Base-by-base conservation (phyloP, 352 stramenopile species). In the Poterioochromonas sp. region DNA sequence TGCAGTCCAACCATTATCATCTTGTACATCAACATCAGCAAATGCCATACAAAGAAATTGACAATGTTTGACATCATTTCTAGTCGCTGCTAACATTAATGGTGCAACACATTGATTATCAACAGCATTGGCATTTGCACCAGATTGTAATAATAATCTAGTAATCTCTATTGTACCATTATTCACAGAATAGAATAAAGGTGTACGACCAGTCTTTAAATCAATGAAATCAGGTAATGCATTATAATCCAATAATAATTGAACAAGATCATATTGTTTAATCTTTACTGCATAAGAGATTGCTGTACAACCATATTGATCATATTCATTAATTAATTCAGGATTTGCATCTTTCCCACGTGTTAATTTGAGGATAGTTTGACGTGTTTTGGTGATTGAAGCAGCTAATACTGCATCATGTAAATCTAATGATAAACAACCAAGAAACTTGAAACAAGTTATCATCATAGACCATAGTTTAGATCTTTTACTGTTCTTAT, bases 1-100 rank as follows among this genome's bases (percentile, higher is more conserved):
- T 54, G 71, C 71, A 47, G 43, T 78, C 71, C 71, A 78, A 35
- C 71, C 71, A 53, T 78, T 37, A 49, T 69, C 32, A 29, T 78
- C 71, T 53, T 68, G 43, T 26, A 78, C 0, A 68, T 78, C 71
- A 63, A 78, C 26, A 15, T 78, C 47, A 26, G 71, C 41, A 44
- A 41, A 35, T 37, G 1, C 29, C 15, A 26, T 68, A 53, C 41
- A 63, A 26, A 78, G 34, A 11, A 78, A 20, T 69, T 65, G 8
- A 35, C 34, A 49, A 29, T 69, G 54, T 37, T 41, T 35, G 12
- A 69, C 49, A 53, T 78, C 71, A 53, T 53, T 44, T 3, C 12
- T 37, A 26, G 15, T 22, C 22, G 54, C 71, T 22, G 71, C 71
- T 39, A 78, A 3, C 71, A 78, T 78, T 35, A 78, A 29, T 43